These are phyloP conservation scores for Bjerkandera adusta DNA, from an alignment of 1,284 basidiomycete genomes.

Conservation along the genomic window DNA sequence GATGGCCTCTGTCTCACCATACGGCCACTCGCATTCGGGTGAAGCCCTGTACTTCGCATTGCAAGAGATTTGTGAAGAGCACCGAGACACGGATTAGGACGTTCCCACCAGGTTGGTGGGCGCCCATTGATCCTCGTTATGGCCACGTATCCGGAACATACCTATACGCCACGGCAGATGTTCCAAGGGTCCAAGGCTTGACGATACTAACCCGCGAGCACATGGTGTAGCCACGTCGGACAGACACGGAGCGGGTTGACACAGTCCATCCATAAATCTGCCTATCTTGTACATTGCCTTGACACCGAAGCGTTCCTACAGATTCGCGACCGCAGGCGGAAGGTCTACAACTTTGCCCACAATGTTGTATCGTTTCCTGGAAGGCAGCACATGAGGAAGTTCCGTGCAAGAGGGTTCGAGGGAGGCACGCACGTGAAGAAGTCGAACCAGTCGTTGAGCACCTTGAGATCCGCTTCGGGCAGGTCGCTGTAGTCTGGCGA, in stretches of 20 bases:
- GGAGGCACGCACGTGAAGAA: conserved; percentile 64
- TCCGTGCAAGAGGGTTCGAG: not conserved
- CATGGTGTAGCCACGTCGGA: not conserved
- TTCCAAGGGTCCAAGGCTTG: not conserved
- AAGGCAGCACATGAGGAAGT: conserved; percentile 3
- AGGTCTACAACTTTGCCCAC: conserved; percentile 64
- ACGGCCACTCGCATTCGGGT: no score
- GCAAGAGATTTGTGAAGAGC: no score
- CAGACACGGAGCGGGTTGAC: not conserved
- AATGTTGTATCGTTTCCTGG: conserved; percentile 81
- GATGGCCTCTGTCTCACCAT: no score
- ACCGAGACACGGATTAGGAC: no score
- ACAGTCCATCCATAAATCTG: conserved; percentile 1
- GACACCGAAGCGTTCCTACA: conserved; percentile 15
- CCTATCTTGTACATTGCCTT: conserved; percentile 2
- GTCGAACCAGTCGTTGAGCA: conserved; percentile 87
- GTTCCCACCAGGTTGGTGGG: no score
- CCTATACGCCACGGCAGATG: not conserved
- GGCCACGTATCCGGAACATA: no score
- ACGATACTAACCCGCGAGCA: not conserved
- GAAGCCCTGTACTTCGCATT: no score
- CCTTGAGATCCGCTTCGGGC: conserved; percentile 75
- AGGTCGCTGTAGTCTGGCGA: conserved; percentile 84
- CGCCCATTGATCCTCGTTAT: no score
- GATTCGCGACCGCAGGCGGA: conserved; percentile 32